Conservation (phyloP, 768 basidiomycete species). For the Phlegmacium glaucopus region DNA sequence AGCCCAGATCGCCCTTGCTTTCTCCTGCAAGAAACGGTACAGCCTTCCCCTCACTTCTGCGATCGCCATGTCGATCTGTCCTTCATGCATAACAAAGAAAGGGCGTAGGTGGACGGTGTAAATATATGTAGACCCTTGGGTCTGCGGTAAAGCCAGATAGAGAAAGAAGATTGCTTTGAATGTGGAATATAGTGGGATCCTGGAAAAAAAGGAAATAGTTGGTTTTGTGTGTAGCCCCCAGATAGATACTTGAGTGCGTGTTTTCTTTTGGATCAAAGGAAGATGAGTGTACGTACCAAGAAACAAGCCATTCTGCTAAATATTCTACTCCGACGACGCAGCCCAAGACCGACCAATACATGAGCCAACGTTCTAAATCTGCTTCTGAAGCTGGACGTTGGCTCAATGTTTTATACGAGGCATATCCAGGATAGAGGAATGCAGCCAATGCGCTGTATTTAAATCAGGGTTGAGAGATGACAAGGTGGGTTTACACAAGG, state of each 20-base stretch:
- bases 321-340: slow-evolving; percentile 82
- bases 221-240: background rate
- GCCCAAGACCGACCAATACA: slow-evolving; percentile 94
- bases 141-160: slow-evolving; percentile 88
- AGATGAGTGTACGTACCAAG: slow-evolving; percentile 55
- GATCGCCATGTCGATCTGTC: slow-evolving; percentile 79
- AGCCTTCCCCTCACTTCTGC: slow-evolving; percentile 56
- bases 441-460: slow-evolving; percentile 59
- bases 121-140: slow-evolving; percentile 82
- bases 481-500: slow-evolving; percentile 2
- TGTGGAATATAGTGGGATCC: slow-evolving; percentile 88
- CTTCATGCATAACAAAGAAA: slow-evolving; percentile 78
- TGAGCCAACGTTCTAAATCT: slow-evolving; percentile 91
- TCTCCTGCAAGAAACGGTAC: slow-evolving; percentile 64
- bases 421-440: slow-evolving; percentile 92
- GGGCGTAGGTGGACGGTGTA: slow-evolving; percentile 80
- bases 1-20: slow-evolving; percentile 64
- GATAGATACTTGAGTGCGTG: too few relatives aligned
- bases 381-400: slow-evolving; percentile 81
- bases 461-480: background rate
- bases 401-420: slow-evolving; percentile 92
- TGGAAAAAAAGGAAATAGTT: slow-evolving; percentile 22
- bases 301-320: slow-evolving; percentile 82
- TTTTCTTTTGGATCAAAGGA: too few relatives aligned
- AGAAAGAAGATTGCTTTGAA: slow-evolving; percentile 83